Percentiles rank a stretch among this genome's conserved stretches.
Evolutionary conservation across 163 green algal genomes (phyloP).

Genomic region (Scenedesmus sp.): DNA sequence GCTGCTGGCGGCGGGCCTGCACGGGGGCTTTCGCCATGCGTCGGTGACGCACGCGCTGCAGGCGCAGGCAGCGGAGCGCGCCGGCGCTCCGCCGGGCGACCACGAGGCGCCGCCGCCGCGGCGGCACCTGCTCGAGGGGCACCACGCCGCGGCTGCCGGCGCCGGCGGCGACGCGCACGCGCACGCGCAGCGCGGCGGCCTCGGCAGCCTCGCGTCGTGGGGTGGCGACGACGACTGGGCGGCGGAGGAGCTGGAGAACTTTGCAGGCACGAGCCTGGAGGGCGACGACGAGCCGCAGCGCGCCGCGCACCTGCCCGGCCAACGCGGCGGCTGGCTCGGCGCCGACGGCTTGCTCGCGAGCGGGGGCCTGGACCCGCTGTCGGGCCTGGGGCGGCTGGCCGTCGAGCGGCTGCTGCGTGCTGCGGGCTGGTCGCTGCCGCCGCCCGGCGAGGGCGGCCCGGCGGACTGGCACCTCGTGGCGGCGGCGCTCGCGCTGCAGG

Average conservation of each 20-base stretch:
- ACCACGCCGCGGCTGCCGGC: background rate
- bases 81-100: background rate
- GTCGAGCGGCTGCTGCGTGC: conserved; percentile 19
- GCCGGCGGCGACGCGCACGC: background rate
- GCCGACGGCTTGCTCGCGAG: too few species aligned
- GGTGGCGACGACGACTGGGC: too few species aligned
- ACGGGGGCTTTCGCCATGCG: background rate
- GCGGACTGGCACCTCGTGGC: conserved; percentile 9
- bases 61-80: conserved; percentile 1
- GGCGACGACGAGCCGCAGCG: background rate
- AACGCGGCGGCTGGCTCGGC: background rate
- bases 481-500: conserved; percentile 3
- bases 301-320: background rate
- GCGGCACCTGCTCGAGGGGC: background rate
- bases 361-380: too few species aligned
- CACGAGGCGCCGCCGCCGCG: background rate
- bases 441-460: conserved; percentile 7
- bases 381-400: too few species aligned
- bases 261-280: background rate
- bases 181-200: too few species aligned
- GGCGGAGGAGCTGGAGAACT: conserved; percentile 1
- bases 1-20: conserved; percentile 5
- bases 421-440: too few species aligned
- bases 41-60: background rate
- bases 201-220: too few species aligned